Conservation (phyloP, 1,139 yeast species). For the Spencermartinsiella ligniputridi region DNA sequence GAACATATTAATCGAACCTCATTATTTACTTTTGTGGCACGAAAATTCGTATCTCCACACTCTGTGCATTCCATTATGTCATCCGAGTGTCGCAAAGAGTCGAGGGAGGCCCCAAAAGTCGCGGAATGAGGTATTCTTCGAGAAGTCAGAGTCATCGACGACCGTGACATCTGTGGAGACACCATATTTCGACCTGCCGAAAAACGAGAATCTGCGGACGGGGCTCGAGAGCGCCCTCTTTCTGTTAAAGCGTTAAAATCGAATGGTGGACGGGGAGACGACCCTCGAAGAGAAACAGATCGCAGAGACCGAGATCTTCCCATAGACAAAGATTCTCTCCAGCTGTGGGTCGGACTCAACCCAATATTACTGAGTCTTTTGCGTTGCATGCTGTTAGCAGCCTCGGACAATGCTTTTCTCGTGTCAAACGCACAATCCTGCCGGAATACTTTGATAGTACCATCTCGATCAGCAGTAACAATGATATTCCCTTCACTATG, state of each 20-base stretch:
- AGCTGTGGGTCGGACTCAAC: conserved; percentile 23
- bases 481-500: conserved; percentile 44
- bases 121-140: too few relatives aligned
- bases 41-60: neutral
- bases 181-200: neutral
- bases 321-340: conserved; percentile 20
- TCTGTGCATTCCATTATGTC: neutral
- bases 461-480: conserved; percentile 72
- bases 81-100: too few relatives aligned
- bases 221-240: conserved; percentile 3
- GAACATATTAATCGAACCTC: conserved; percentile 1
- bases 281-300: conserved; percentile 14
- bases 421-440: conserved; percentile 58
- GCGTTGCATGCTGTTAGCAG: conserved; percentile 16
- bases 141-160: too few relatives aligned
- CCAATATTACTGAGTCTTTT: conserved; percentile 20
- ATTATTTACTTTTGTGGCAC: neutral
- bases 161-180: neutral
- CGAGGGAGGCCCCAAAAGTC: too few relatives aligned
- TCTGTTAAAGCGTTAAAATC: conserved; percentile 8
- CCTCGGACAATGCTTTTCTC: conserved; percentile 23
- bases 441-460: conserved; percentile 70
- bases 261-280: conserved; percentile 14
- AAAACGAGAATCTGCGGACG: neutral
- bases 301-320: conserved; percentile 16